These are phyloP conservation scores for Kockovaella imperatae DNA, from an alignment of 768 basidiomycete species.

Conservation along the genomic window DNA sequence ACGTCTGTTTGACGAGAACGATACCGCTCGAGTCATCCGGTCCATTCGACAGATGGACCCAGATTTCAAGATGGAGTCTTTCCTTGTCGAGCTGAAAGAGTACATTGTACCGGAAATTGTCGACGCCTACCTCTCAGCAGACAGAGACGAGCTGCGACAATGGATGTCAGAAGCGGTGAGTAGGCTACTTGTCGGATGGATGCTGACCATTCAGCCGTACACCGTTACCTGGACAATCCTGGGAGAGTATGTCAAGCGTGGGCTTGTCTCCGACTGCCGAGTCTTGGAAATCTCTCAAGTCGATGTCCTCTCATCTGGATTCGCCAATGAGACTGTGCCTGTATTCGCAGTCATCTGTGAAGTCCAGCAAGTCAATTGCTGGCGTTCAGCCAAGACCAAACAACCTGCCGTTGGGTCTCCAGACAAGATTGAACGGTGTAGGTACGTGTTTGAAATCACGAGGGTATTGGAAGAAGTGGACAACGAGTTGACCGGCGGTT, in stretches of 20 bases:
- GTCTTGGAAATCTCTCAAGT: slow-evolving; percentile 96
- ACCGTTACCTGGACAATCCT: slow-evolving; percentile 98
- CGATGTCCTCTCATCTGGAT: slow-evolving; percentile 78
- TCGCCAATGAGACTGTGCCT: slow-evolving; percentile 78
- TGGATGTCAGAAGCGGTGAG: slow-evolving; percentile 97
- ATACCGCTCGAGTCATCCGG: slow-evolving; percentile 89
- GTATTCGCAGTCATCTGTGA: slow-evolving; percentile 85
- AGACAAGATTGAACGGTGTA: slow-evolving; percentile 84
- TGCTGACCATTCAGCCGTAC: slow-evolving; percentile 60
- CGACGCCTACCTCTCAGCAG: slow-evolving; percentile 87
- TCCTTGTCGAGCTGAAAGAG: slow-evolving; percentile 82
- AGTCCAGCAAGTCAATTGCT: slow-evolving; percentile 87
- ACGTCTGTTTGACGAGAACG: slow-evolving; percentile 85
- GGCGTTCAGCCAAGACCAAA: slow-evolving; percentile 80
- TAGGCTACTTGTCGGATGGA: slow-evolving; percentile 4
- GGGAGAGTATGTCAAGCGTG: slow-evolving; percentile 84
- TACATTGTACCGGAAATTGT: slow-evolving; percentile 98
- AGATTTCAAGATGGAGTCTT: slow-evolving; percentile 70
- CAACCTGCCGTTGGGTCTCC: slow-evolving; percentile 82
- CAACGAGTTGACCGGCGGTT: slow-evolving; percentile 90
- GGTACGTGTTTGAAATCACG: slow-evolving; percentile 85
- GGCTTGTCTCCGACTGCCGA: slow-evolving; percentile 83
- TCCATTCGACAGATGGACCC: slow-evolving; percentile 85
- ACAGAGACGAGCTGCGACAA: slow-evolving; percentile 69
- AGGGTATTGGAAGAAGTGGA: slow-evolving; percentile 77